Conservation (phyloP, 345 rosid genomes). For the Cardamine chenopodiifolia region DNA sequence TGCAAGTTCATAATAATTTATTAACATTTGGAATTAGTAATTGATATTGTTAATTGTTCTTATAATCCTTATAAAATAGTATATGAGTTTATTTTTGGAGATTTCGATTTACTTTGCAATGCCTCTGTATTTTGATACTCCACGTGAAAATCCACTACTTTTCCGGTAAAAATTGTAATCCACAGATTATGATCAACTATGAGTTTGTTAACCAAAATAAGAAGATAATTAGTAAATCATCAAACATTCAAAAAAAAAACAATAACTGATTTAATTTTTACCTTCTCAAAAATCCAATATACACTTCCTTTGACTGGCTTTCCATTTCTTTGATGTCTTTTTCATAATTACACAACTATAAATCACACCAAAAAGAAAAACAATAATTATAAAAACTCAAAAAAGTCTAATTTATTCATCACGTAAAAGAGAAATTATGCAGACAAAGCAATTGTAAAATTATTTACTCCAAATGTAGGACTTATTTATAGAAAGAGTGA, state of each 20-base stretch:
- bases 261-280: conserved; percentile 10
- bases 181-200: neutral
- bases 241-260: neutral
- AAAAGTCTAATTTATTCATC: no score
- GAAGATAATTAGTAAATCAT: neutral
- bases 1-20: conserved; percentile 27
- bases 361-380: no score
- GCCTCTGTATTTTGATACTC: conserved; percentile 92
- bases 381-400: neutral
- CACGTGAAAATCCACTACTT: conserved; percentile 95
- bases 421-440: no score
- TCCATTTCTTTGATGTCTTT: conserved; percentile 79
- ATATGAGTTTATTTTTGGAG: neutral
- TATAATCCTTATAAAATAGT: neutral
- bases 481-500: no score
- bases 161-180: conserved; percentile 51
- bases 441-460: no score
- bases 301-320: conserved; percentile 76
- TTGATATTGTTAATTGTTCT: neutral
- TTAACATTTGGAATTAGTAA: neutral
- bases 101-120: conserved; percentile 69
- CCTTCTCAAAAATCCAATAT: conserved; percentile 91
- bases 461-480: no score
- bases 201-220: neutral
- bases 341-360: conserved; percentile 63